Conservation (phyloP, 306 rosid genomes). For the Argentina anserina region DNA sequence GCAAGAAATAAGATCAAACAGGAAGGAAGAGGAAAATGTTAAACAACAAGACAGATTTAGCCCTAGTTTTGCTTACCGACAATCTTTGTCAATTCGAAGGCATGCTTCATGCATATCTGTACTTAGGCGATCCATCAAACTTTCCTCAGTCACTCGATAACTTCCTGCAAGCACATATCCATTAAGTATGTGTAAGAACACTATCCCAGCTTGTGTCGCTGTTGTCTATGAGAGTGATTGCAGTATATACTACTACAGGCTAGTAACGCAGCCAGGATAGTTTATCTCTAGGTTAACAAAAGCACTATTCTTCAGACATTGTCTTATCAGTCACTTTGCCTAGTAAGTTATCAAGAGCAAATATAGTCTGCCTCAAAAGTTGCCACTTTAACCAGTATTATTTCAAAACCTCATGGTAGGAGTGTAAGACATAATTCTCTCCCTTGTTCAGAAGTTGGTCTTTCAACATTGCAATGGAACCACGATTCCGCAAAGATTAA, state of each 20-base stretch:
- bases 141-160: slow-evolving; percentile 54
- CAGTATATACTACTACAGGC: background rate
- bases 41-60: background rate
- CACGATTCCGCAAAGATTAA: background rate
- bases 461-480: background rate
- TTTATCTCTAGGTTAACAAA: background rate
- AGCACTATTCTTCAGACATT: background rate
- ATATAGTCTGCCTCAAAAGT: background rate
- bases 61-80: slow-evolving; percentile 43
- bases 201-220: background rate
- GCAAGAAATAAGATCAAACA: background rate
- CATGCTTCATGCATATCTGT: slow-evolving; percentile 65
- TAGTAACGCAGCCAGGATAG: background rate
- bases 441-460: background rate
- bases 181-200: background rate
- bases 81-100: slow-evolving; percentile 58
- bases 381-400: background rate
- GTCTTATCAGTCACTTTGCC: background rate
- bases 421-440: background rate
- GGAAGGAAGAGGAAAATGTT: background rate
- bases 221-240: background rate
- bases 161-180: slow-evolving; percentile 30
- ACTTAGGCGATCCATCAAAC: slow-evolving; percentile 59
- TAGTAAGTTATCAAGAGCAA: background rate
- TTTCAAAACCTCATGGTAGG: background rate